phyloP scores from a whole-genome alignment of 2,329 filamentous ascomycete species.

The Delphinella strobiligena region DNA sequence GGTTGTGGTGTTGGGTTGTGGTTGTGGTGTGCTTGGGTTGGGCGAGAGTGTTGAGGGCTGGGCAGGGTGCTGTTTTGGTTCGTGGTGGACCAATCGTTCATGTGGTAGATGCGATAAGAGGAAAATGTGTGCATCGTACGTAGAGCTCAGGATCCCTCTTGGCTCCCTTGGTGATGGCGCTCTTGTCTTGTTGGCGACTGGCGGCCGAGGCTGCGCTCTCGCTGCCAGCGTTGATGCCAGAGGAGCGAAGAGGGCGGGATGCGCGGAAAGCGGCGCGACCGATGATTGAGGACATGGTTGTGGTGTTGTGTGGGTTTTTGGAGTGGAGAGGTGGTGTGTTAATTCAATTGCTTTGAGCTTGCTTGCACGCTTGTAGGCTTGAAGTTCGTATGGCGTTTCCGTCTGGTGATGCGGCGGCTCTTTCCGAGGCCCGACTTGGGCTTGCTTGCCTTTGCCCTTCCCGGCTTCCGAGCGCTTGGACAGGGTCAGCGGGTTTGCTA shows the following conservation, averaged over 20 bases:
- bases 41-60: not conserved
- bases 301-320: constrained; percentile 2
- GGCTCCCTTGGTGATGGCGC: constrained; percentile 48
- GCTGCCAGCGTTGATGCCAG: constrained; percentile 23
- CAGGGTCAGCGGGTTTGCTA: no score
- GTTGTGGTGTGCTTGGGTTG: not conserved
- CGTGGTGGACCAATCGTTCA: no score
- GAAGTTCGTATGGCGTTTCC: not conserved
- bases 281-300: constrained; percentile 34
- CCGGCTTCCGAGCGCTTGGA: no score
- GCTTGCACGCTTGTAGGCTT: not conserved
- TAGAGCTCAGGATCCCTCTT: constrained; percentile 65
- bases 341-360: not conserved
- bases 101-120: not conserved
- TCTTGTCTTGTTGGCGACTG: constrained; percentile 22
- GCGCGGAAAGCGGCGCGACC: constrained; percentile 35
- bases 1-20: not conserved
- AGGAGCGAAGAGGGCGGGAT: constrained; percentile 29
- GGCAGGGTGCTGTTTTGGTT: not conserved
- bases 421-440: not conserved
- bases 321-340: not conserved
- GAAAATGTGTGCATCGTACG: constrained; percentile 34
- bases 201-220: constrained; percentile 33
- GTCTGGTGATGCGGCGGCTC: not conserved
- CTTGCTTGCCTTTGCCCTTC: no score